Base-by-base conservation (phyloP, 352 stramenopile species). In the Phytopythium kandeliae region DNA sequence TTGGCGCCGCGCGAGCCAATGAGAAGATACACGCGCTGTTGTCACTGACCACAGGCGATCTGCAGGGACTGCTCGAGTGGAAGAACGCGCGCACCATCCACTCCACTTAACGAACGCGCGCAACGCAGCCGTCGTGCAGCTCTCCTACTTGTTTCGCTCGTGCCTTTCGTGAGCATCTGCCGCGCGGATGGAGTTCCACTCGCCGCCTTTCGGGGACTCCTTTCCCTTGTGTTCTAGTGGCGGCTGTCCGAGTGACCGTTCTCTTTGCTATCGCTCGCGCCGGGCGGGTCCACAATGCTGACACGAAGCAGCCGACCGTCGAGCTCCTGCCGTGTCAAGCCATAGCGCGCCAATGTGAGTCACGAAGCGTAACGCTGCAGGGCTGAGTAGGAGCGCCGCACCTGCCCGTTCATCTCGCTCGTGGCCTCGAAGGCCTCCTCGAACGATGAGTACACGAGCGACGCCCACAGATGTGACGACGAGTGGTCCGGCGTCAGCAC, bases 361-460 rank as follows among this genome's bases (percentile, higher is more conserved):
- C 19, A n/a, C 5, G 28, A 10, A 10, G 28, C 28, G n/a, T n/a
- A n/a, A n/a, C n/a, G n/a, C n/a, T 31, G 28, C 28, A 31, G 28
- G 28, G 28, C 28, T 4, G 26, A 2, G n/a, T n/a, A n/a, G 4
- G 25, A 19, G 22, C 2, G 8, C 3, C 37, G 24, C 28, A 77
- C 67, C 67, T 92, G 80, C 54, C 80, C 80, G 53, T 92, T 92
- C 77, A 88, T 89, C 54, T 87, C 78, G 21, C 57, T 87, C 9
- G 67, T 71, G 28, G 80, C 80, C 36, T 85, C 69, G 7, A 92
- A 53, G 8, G 78, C 80, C 54, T 89, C 75, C 16, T 92, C 74
- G 42, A 92, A 92, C 11, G 63, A 71, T 19, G 67, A 59, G 54
- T 86, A 92, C 47, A 76, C 66, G 22, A 92, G 54, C 22, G 61